Conservation (phyloP, 192 early-diverging fungal species). For the Coemansia sp. region DNA sequence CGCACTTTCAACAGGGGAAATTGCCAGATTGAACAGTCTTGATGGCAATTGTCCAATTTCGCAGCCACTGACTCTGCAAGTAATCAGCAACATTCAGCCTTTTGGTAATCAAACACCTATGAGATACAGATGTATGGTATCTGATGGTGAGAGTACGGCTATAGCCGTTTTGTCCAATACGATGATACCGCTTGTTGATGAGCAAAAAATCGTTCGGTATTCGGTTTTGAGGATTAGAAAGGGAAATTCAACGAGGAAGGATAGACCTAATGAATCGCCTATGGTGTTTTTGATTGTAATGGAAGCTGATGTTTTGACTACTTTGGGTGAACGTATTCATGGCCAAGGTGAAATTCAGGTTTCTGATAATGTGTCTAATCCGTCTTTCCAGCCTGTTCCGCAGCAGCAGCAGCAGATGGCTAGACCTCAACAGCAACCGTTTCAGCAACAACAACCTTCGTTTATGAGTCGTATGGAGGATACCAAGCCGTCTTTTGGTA, state of each 20-base stretch:
- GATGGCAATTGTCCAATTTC: constrained; percentile 21
- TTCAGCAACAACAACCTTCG: constrained; percentile 36
- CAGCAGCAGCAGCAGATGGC: constrained; percentile 13
- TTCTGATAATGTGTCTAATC: not conserved
- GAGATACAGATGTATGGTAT: constrained; percentile 51
- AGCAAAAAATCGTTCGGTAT: constrained; percentile 32
- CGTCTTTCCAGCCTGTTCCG: constrained; percentile 7
- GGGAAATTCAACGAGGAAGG: constrained; percentile 36
- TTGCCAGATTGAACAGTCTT: constrained; percentile 26
- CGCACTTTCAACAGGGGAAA: constrained; percentile 40
- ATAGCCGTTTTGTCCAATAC: constrained; percentile 41
- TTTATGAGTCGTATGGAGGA: constrained; percentile 47
- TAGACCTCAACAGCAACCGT: constrained; percentile 14
- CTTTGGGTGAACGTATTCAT: constrained; percentile 30
- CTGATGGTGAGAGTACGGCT: constrained; percentile 42
- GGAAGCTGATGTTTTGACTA: constrained; percentile 39
- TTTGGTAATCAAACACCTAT: constrained; percentile 22
- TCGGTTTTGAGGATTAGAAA: constrained; percentile 36
- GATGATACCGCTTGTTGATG: constrained; percentile 29
- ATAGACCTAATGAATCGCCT: constrained; percentile 16
- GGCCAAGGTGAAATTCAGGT: constrained; percentile 3
- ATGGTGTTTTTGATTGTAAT: constrained; percentile 40
- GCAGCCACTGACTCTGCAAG: constrained; percentile 25
- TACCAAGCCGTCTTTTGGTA: constrained; percentile 22
- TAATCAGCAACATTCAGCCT: constrained; percentile 40